Percentiles rank a stretch among this genome's conserved stretches.
Conservation (phyloP, 1,284 basidiomycete genomes). For the Tilletia horrida region DNA sequence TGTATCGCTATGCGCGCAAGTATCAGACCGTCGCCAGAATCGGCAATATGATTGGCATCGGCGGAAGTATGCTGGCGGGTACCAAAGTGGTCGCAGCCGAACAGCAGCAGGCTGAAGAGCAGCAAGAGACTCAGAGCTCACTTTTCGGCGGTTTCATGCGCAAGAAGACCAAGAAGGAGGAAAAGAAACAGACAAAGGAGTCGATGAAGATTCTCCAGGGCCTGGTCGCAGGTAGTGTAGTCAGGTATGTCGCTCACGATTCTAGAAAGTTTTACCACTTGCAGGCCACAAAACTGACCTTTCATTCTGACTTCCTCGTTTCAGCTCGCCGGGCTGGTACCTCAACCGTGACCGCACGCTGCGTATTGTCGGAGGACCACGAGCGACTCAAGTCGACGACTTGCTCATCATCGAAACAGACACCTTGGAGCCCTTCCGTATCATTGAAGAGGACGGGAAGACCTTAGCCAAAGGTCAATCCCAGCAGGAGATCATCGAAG, state of each 20-base stretch:
- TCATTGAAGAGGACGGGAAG: conserved; percentile 41
- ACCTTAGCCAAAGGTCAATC: conserved; percentile 29
- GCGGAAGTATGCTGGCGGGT: conserved; percentile 25
- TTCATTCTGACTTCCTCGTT: conserved; percentile 3
- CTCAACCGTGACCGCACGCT: conserved; percentile 42
- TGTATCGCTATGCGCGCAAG: conserved; percentile 39
- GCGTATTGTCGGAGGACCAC: conserved; percentile 39
- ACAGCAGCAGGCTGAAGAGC: neutral
- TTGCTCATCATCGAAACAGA: conserved; percentile 44
- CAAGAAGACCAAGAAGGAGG: conserved; percentile 2
- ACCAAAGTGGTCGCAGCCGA: conserved; percentile 19
- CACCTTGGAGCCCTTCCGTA: conserved; percentile 30
- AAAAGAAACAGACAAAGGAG: neutral
- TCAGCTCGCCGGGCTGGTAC: conserved; percentile 45
- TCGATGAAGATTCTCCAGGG: conserved; percentile 31
- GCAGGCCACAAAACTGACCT: neutral
- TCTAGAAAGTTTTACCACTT: neutral
- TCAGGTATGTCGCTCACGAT: conserved; percentile 23
- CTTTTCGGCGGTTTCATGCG: neutral
- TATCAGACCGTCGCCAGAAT: conserved; percentile 39
- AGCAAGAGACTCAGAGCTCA: neutral
- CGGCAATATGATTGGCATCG: conserved; percentile 43
- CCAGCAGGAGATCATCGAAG: conserved; percentile 4
- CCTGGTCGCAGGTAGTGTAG: conserved; percentile 39
- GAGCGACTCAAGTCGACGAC: conserved; percentile 34